A percentile compares a stretch with the other conserved stretches of the same genome.
Evolutionary conservation across 2,329 filamentous ascomycete species (phyloP).

Genomic region (Diaporthe batatas): DNA sequence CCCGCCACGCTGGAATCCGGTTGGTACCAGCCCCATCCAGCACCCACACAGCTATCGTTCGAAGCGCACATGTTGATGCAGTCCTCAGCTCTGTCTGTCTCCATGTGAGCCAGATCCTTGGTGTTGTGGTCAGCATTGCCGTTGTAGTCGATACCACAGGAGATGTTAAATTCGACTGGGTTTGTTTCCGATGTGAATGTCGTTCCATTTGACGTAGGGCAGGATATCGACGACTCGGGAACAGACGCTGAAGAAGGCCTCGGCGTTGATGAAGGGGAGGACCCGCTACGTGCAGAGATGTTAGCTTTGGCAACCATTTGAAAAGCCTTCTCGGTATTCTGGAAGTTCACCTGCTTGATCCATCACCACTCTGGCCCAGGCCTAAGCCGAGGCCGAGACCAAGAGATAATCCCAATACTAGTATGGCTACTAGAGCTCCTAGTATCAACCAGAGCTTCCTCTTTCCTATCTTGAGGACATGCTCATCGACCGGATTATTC

Average conservation of each 20-base stretch:
- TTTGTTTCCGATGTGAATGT: constrained; percentile 17
- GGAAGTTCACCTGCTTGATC: constrained; percentile 19
- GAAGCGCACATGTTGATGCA: constrained; percentile 23
- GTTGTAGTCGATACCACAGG: constrained; percentile 29
- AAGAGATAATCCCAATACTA: constrained; percentile 25
- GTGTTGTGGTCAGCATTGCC: background rate
- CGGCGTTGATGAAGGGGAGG: constrained; percentile 27
- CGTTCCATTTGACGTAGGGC: constrained; percentile 15
- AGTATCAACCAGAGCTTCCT: constrained; percentile 5
- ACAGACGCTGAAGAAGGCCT: constrained; percentile 1
- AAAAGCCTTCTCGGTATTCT: no score
- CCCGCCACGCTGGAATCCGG: constrained; percentile 19
- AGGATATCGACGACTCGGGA: constrained; percentile 10
- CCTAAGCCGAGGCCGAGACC: constrained; percentile 27
- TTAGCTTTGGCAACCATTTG: background rate
- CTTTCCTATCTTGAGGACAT: constrained; percentile 8
- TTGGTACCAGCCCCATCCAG: constrained; percentile 31
- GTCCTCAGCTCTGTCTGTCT: constrained; percentile 7
- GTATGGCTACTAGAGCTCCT: background rate
- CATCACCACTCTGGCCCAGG: background rate
- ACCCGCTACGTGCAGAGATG: background rate
- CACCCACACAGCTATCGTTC: constrained; percentile 9
- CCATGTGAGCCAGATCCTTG: constrained; percentile 7
- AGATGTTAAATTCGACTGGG: background rate
- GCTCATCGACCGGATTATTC: background rate